Conservation (phyloP, 192 early-diverging fungal genomes). For the Coemansia reversa region DNA sequence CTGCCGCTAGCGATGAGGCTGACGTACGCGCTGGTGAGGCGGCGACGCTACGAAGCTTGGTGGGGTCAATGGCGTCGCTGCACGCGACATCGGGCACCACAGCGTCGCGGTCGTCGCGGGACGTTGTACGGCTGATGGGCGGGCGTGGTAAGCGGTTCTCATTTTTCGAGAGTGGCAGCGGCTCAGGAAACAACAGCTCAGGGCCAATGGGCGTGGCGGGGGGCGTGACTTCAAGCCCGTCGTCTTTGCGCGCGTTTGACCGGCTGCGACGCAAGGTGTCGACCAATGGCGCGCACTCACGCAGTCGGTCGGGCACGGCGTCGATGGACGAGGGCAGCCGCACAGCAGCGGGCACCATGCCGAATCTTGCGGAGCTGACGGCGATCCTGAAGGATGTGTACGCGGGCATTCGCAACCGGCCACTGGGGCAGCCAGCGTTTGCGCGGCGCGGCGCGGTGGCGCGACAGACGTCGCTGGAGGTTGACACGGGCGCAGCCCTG, state of each 20-base stretch:
- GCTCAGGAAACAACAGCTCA: background rate
- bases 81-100: slow-evolving; percentile 29
- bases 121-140: slow-evolving; percentile 52
- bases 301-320: slow-evolving; percentile 39
- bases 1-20: background rate
- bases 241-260: slow-evolving; percentile 49
- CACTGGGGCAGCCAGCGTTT: slow-evolving; percentile 55
- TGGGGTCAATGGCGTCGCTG: slow-evolving; percentile 52
- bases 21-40: slow-evolving; percentile 4
- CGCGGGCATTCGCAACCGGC: slow-evolving; percentile 50
- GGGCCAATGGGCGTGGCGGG: slow-evolving; percentile 14
- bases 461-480: slow-evolving; percentile 15
- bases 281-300: slow-evolving; percentile 40
- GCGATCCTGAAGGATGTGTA: slow-evolving; percentile 54
- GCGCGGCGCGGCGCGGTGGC: slow-evolving; percentile 22
- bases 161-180: slow-evolving; percentile 45
- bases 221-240: slow-evolving; percentile 27
- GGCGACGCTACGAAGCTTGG: slow-evolving; percentile 38
- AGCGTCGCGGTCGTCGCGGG: slow-evolving; percentile 44
- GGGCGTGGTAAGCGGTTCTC: slow-evolving; percentile 54
- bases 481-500: slow-evolving; percentile 25
- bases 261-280: slow-evolving; percentile 55
- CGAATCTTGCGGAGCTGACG: slow-evolving; percentile 44
- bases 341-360: slow-evolving; percentile 13
- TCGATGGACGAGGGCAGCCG: slow-evolving; percentile 41